Percentiles rank a stretch among this genome's conserved stretches.
These are phyloP conservation scores for Mytilinidion resinicola DNA, from an alignment of 495 filamentous ascomycete genomes.

Conservation along the genomic window DNA sequence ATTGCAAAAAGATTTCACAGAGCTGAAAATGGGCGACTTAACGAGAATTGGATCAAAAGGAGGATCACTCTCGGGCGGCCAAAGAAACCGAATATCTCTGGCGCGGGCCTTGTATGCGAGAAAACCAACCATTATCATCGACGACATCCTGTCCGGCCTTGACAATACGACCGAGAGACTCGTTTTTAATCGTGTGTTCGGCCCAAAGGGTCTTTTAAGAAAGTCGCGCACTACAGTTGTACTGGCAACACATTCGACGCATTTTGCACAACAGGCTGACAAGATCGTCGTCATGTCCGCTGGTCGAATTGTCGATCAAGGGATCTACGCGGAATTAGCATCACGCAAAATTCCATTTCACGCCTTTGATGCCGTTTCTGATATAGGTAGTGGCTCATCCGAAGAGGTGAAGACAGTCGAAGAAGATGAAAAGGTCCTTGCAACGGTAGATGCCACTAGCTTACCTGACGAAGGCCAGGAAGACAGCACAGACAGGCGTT, in stretches of 20 bases:
- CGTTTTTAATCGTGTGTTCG: slow-evolving; percentile 36
- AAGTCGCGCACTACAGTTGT: slow-evolving; percentile 36
- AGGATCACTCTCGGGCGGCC: slow-evolving; percentile 19
- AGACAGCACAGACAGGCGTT: slow-evolving; percentile 8
- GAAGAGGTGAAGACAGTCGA: neutral
- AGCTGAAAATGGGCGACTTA: slow-evolving; percentile 17
- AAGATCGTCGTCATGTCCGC: slow-evolving; percentile 8
- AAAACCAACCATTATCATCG: slow-evolving; percentile 30
- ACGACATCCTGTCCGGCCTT: slow-evolving; percentile 37
- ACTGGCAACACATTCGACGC: slow-evolving; percentile 30
- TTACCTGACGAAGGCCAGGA: slow-evolving; percentile 1
- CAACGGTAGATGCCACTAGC: too few species aligned
- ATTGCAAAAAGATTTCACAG: slow-evolving; percentile 8
- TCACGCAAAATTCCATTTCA: slow-evolving; percentile 1
- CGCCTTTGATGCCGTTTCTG: neutral
- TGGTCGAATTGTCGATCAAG: slow-evolving; percentile 7
- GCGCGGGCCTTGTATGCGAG: slow-evolving; percentile 35
- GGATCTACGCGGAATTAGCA: slow-evolving; percentile 4
- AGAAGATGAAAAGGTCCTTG: neutral
- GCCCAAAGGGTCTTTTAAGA: slow-evolving; percentile 34
- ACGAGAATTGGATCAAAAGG: slow-evolving; percentile 20
- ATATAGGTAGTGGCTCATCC: neutral
- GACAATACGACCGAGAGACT: slow-evolving; percentile 35
- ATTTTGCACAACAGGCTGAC: slow-evolving; percentile 4
- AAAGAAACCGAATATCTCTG: slow-evolving; percentile 27